Percentiles rank a stretch among this genome's conserved stretches.
These are phyloP conservation scores for Hypholoma sublateritium DNA, from an alignment of 768 basidiomycete genomes.

Conservation along the genomic window DNA sequence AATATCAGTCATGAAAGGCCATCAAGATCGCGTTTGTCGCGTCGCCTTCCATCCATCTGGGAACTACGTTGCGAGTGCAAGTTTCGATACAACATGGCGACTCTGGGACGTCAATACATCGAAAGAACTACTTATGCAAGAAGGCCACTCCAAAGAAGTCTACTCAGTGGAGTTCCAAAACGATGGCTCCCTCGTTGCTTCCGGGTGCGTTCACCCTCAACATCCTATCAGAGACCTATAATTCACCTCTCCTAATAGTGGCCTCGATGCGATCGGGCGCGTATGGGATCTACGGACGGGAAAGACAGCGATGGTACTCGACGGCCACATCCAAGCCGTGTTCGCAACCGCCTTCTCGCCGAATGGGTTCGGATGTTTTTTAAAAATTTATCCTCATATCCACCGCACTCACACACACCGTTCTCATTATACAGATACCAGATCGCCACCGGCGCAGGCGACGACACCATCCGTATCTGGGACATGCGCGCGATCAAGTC, in stretches of 20 bases:
- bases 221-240: background rate
- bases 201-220: constrained; percentile 63
- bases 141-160: constrained; percentile 97
- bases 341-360: constrained; percentile 91
- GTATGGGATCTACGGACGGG: constrained; percentile 98
- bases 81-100: constrained; percentile 97
- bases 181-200: constrained; percentile 90
- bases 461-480: constrained; percentile 99
- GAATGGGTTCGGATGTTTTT: constrained; percentile 71
- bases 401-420: constrained; percentile 11
- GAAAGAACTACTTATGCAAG: constrained; percentile 85
- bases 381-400: background rate
- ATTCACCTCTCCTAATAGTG: constrained; percentile 45
- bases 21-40: constrained; percentile 87
- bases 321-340: constrained; percentile 94
- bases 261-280: constrained; percentile 93
- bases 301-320: constrained; percentile 95
- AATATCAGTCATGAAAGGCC: constrained; percentile 83
- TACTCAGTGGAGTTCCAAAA: constrained; percentile 95
- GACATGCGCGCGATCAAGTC: constrained; percentile 92
- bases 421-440: constrained; percentile 66
- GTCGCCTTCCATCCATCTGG: constrained; percentile 98
- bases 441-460: constrained; percentile 94
- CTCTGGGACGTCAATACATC: constrained; percentile 89
- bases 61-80: constrained; percentile 89